Percentiles rank a stretch among this genome's conserved stretches.
phyloP scores from a whole-genome alignment of 345 rosid genomes.

The Firmiana major region DNA sequence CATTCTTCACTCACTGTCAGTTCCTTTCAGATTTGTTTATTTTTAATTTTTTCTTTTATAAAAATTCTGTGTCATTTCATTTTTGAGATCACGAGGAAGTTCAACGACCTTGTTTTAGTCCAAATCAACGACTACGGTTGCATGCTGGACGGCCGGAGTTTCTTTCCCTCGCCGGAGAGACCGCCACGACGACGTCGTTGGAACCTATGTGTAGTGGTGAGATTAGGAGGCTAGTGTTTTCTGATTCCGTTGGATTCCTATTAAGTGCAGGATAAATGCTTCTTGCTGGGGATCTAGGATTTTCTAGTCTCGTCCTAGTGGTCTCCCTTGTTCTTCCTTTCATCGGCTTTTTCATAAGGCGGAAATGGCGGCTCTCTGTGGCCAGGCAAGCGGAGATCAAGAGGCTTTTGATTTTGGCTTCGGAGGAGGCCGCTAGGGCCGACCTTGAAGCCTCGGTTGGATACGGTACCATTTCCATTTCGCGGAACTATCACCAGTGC shows the following conservation, averaged over 20 bases:
- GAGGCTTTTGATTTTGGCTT: constrained; percentile 68
- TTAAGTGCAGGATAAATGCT: constrained; percentile 70
- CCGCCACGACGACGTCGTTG: neutral
- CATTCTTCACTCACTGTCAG: constrained; percentile 9
- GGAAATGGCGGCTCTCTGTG: constrained; percentile 63
- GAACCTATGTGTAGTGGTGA: constrained; percentile 48
- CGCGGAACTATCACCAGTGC: constrained; percentile 45
- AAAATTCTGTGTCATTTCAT: constrained; percentile 7
- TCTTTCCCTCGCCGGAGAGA: constrained; percentile 8
- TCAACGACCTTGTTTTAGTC: constrained; percentile 15
- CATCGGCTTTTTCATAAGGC: constrained; percentile 43
- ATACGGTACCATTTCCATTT: constrained; percentile 33
- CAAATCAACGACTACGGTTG: constrained; percentile 19
- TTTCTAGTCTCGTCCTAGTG: constrained; percentile 65
- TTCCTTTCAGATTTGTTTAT: constrained; percentile 18
- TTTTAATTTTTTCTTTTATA: neutral
- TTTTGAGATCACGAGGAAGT: constrained; percentile 16
- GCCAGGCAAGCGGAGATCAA: constrained; percentile 69
- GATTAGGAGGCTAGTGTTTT: constrained; percentile 33
- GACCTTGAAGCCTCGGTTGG: constrained; percentile 65
- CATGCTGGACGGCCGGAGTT: constrained; percentile 21
- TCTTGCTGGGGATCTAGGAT: constrained; percentile 79
- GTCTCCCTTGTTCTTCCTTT: constrained; percentile 45
- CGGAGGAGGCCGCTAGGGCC: constrained; percentile 83
- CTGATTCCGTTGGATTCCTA: constrained; percentile 37